Base-by-base conservation (phyloP, 106 monocot genomes). In the Iris macrosiphon region DNA sequence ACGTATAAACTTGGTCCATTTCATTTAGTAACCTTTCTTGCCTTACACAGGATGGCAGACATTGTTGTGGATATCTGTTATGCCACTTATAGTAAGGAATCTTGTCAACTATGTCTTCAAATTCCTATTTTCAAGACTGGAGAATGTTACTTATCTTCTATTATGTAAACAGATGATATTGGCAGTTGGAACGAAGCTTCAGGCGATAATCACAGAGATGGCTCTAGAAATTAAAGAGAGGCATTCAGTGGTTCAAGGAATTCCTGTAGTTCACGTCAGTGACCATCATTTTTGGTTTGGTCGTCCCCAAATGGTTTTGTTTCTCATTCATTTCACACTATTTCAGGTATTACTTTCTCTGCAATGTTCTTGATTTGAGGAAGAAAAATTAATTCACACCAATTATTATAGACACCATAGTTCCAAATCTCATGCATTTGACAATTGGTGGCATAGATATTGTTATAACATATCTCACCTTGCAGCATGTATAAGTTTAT, bases 1-100 rank as follows among this genome's bases (percentile, higher is more conserved):
- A 59, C 4, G 2, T 0, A 31, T 30, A 46, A 30, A 61, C 25
- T 4, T 0, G 6, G 10, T 21, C 44, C 24, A 33, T 4, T 45
- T 45, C 12, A 1, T 9, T 50, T 49, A 24, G 5, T 60, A 31
- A 41, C 3, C 14, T 39, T 26, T 22, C 18, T 32, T 31, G 49
- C 30, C 2, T 55, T 66, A 4, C 72, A 90, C 72, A 90, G 89
- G 80, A 45, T 84, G 67, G 83, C 45, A 79, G 19, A 71, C 68
- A 24, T 56, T 83, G 57, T 68, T 83, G 40, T 92, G 86, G 92
- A 70, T 72, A 27, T 79, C 86, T 11, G 18, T 80, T 40, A 46
- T 76, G 46, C 87, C 92, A 16, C 46, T 87, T 7, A 46, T 87
- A 58, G 92, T 92, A 79, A 76, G 91, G 16, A 49, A 33, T 34